A percentile compares a stretch with the other conserved stretches of the same genome.
Evolutionary conservation across 768 basidiomycete genomes (phyloP).

Genomic region (Trametes punicea): DNA sequence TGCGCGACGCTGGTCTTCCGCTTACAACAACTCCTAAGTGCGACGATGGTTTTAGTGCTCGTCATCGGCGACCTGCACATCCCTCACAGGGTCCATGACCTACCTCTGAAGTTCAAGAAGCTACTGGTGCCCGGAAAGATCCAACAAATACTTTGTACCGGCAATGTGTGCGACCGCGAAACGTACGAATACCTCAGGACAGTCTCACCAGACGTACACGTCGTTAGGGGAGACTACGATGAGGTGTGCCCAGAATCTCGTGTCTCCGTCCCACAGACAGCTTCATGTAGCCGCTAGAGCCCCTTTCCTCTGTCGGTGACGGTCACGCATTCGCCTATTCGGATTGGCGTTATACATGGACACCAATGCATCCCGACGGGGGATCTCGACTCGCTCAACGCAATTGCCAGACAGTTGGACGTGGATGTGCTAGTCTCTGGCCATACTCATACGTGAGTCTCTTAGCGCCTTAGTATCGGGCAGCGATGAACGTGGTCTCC

Average conservation of each 20-base stretch:
- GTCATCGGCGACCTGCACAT: conserved; percentile 95
- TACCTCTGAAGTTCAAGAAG: conserved; percentile 96
- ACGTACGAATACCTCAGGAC: conserved; percentile 95
- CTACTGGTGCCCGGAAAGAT: conserved; percentile 89
- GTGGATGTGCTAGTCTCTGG: conserved; percentile 94
- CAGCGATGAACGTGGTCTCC: neutral
- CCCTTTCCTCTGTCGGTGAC: conserved; percentile 78
- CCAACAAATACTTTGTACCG: conserved; percentile 95
- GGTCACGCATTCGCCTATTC: conserved; percentile 79
- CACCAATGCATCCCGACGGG: conserved; percentile 92
- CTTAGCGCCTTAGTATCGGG: neutral
- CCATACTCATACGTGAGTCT: conserved; percentile 85
- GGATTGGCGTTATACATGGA: conserved; percentile 90
- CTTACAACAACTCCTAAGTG: neutral
- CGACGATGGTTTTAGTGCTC: conserved; percentile 84
- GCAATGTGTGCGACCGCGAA: conserved; percentile 96
- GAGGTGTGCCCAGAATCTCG: conserved; percentile 52
- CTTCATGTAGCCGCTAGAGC: conserved; percentile 44
- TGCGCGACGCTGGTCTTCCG: neutral
- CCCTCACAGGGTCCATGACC: conserved; percentile 84
- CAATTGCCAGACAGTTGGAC: conserved; percentile 93
- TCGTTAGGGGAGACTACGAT: conserved; percentile 94
- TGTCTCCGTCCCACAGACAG: neutral
- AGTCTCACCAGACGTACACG: conserved; percentile 89
- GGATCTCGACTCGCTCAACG: conserved; percentile 84